Percentiles rank a stretch among this genome's conserved stretches.
phyloP scores from a whole-genome alignment of 345 rosid genomes.

The Salix brachista region DNA sequence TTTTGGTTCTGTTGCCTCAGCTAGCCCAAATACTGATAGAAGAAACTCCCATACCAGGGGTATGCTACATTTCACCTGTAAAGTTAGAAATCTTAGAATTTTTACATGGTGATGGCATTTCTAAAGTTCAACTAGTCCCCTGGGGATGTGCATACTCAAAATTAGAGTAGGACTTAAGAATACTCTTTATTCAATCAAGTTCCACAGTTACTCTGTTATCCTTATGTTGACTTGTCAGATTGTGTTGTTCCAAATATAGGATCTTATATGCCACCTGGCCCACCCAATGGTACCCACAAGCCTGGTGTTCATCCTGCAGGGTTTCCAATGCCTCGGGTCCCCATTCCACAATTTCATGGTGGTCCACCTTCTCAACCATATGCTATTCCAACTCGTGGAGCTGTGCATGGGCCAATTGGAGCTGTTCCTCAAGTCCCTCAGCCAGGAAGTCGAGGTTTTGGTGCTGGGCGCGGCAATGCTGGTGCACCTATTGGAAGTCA shows the following conservation, averaged over 20 bases:
- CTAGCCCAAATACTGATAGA: conserved; percentile 66
- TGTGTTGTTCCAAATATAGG: conserved; percentile 38
- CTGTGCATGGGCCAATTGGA: conserved; percentile 89
- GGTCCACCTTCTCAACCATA: conserved; percentile 90
- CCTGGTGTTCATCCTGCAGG: conserved; percentile 89
- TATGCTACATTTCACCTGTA: conserved; percentile 20
- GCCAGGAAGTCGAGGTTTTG: conserved; percentile 84
- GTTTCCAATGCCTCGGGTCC: conserved; percentile 76
- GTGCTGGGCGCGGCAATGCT: conserved; percentile 80
- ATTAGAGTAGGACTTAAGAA: not conserved
- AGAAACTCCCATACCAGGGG: conserved; percentile 85
- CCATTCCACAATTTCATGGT: conserved; percentile 76
- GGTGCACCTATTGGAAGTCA: conserved; percentile 81
- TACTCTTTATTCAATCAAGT: not conserved
- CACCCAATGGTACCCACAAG: conserved; percentile 85
- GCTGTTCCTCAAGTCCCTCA: conserved; percentile 84
- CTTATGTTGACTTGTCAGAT: not conserved
- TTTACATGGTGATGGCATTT: not conserved
- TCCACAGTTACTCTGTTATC: not conserved
- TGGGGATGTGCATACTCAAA: not conserved
- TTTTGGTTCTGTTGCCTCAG: conserved; percentile 52
- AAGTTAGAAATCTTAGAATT: not conserved
- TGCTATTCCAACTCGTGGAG: conserved; percentile 89
- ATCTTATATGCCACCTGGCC: conserved; percentile 68
- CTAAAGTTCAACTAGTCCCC: not conserved